Base-by-base conservation (phyloP, 306 rosid species). In the Casuarina equisetifolia region DNA sequence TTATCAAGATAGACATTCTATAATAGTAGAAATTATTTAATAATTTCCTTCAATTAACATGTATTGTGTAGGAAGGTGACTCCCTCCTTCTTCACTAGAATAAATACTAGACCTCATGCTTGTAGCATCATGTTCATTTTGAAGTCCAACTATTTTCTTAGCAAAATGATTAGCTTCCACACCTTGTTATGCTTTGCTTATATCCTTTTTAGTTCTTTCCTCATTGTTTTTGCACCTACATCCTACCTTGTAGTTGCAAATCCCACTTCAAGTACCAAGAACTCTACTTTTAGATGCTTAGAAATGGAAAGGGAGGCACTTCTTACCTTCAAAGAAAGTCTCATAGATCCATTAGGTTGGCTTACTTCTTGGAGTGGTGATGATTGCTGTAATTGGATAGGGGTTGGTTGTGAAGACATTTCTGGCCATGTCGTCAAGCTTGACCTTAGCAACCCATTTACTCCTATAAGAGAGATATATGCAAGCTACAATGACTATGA, bases 361-460 rank as follows among this genome's bases (percentile, higher is more conserved):
- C 48, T 64, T 16, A 38, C 70, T 10, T 64, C 70, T 39, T 64
- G 48, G 70, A 6, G 2, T 10, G 70, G 32, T 15, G 19, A 16
- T 2, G 17, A 78, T 6, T 78, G 79, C n/a, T 82, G 82, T 19
- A 76, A 63, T 13, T 82, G 82, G 85, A 17, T 46, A 46, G 82
- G 82, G 9, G 35, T 82, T 19, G 55, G 9, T 43, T 83, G 86
- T 5, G 57, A 70, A 66, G 62, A 67, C 25, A 15, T 50, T 12
- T 77, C 82, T 0, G 82, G 82, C 17, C 76, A 43, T 68, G 85
- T 82, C 58, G 50, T 73, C 6, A 57, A 15, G n/a, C 81, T 64
- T 39, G 45, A 35, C 16, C 68, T 61, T 42, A 61, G 68, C 6
- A 10, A 61, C 46, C 46, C 4, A 43, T 43, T 43, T 43, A 6